Evolutionary conservation across 352 stramenopile genomes (phyloP).

Genomic region (Pythium utonaiense): DNA sequence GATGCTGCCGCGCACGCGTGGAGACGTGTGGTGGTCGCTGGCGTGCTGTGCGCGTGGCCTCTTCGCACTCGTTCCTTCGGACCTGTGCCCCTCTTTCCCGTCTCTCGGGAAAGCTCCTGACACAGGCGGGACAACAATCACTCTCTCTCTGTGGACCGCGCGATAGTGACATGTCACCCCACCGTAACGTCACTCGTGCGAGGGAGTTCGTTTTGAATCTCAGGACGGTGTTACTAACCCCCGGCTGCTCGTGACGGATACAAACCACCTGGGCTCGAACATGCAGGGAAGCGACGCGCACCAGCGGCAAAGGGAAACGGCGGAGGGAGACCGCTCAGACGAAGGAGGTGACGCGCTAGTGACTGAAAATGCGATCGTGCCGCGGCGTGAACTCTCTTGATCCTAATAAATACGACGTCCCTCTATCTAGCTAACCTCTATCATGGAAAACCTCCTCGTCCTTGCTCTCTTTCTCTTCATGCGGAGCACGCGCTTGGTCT

Average conservation of each 20-base stretch:
- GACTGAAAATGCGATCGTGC: slow-evolving; percentile 19
- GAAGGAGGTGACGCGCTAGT: not conserved
- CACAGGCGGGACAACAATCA: slow-evolving; percentile 25
- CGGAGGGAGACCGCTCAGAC: not conserved
- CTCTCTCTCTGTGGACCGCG: slow-evolving; percentile 19
- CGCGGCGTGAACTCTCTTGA: not conserved
- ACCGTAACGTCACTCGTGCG: slow-evolving; percentile 4
- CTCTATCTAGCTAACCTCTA: not conserved
- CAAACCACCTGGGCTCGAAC: not conserved
- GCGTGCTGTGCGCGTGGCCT: not conserved
- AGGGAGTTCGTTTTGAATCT: not conserved
- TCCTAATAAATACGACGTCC: slow-evolving; percentile 5
- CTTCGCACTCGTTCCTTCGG: not conserved
- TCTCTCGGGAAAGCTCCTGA: slow-evolving; percentile 7
- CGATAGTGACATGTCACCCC: slow-evolving; percentile 12
- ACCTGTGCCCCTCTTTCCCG: slow-evolving; percentile 10
- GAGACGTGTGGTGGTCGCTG: not conserved
- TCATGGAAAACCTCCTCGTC: not conserved
- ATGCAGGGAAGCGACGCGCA: not conserved
- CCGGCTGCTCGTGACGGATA: not conserved
- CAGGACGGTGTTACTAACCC: not conserved
- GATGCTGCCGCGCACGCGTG: not conserved
- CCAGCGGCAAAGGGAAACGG: not conserved
- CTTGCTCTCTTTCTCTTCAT: not conserved
- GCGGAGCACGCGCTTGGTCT: slow-evolving; percentile 24